Evolutionary conservation across 805 yeast genomes (phyloP), one percentile per base, ranked within the genome.

Genomic region (Starmerella lactis-condensi): DNA sequence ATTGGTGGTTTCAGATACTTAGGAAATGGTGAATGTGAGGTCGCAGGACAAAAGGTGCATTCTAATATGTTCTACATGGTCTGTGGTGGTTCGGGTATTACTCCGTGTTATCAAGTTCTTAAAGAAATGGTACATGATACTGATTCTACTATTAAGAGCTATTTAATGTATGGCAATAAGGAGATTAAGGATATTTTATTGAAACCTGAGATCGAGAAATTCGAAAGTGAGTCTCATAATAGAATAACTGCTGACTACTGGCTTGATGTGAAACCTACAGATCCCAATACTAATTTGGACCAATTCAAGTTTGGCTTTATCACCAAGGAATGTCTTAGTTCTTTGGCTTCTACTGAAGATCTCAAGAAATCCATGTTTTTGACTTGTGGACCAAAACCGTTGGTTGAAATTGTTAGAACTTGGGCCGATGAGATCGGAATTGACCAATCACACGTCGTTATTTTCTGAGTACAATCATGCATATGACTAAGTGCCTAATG

Each of bases 21-120:
- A 4, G 43, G 45, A 4, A 13, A 26, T 2, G 42, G 42, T 9
- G 28, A 19, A 5, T 32, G 24, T 9, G 13, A 16, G 14, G 28
- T 19, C 22, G 23, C 24, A 10, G 40, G 40, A 10, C 17, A 31
- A 18, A 17, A 4, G 2, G 10, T 31, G 2, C 12, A 17, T 4
- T 38, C 40, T 8, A 33, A 32, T 15, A 26, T 66, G 34, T 66
- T 66, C 42, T 47, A 63, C 18, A 62, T 66, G 58, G 57, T 66
- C 42, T 65, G 67, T 32, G 72, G 70, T 37, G 72, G 72, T 33
- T 52, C 67, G 20, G 71, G 71, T 31, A 65, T 66, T 45, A 64
- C 72, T 19, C 72, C 71, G 14, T 61, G 62, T 43, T 65, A 60
- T 48, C 70, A 64, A 47, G 62, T 65, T 44, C 43, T 65, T 31